These are phyloP conservation scores for Candida silvicultrix DNA, from an alignment of 805 yeast genomes.

Conservation along the genomic window DNA sequence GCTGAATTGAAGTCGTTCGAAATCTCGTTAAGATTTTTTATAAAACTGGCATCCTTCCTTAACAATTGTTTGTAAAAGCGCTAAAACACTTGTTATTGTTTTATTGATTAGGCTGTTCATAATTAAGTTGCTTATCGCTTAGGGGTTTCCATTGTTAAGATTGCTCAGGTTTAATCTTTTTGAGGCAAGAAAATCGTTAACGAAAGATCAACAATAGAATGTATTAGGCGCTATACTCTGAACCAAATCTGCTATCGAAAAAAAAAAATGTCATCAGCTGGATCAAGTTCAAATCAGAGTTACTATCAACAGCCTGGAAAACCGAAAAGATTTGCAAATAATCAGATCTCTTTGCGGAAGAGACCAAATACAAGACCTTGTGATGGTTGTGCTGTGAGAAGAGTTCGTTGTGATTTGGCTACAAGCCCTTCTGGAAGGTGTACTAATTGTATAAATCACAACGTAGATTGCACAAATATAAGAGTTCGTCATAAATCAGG, in stretches of 20 bases:
- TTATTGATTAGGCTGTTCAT: neutral
- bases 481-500: conserved; percentile 20
- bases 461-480: conserved; percentile 17
- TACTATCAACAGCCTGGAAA: no score
- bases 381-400: conserved; percentile 22
- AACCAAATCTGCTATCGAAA: no score
- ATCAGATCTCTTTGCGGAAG: neutral
- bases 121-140: no score
- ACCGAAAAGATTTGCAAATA: neutral
- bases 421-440: conserved; percentile 10
- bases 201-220: neutral
- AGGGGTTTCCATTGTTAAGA: no score
- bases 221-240: neutral
- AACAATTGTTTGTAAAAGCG: neutral
- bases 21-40: neutral
- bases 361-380: conserved; percentile 14
- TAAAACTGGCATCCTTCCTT: neutral
- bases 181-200: no score
- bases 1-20: neutral
- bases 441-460: conserved; percentile 17
- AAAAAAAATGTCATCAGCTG: neutral
- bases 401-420: conserved; percentile 19
- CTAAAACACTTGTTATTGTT: no score
- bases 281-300: no score
- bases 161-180: no score